Conservation (phyloP, 208 protist species). For the Crithidia brevicula region DNA sequence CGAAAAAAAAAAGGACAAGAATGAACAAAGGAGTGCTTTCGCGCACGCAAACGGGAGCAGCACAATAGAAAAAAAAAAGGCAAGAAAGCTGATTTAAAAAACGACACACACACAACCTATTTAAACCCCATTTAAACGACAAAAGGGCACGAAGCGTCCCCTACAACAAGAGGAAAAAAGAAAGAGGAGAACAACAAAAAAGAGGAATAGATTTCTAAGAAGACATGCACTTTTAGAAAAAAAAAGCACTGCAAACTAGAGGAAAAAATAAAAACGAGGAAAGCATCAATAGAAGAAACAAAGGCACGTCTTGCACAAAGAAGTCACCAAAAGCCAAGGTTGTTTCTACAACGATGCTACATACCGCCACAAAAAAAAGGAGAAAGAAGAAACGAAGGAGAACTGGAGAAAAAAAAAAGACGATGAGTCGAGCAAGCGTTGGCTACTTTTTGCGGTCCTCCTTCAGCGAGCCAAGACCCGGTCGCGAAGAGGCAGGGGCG, state of each 20-base stretch:
- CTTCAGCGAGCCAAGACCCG: background rate
- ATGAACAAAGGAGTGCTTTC: too few relatives aligned
- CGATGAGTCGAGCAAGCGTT: background rate
- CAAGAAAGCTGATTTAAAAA: too few relatives aligned
- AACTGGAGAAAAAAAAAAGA: constrained; percentile 12
- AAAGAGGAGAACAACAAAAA: background rate
- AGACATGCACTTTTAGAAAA: background rate
- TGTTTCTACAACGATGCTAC: too few relatives aligned
- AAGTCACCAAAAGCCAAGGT: too few relatives aligned
- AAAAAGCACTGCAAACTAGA: constrained; percentile 1
- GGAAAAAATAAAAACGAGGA: background rate
- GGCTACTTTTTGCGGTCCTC: constrained; percentile 3
- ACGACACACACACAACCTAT: background rate
- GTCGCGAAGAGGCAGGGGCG: constrained; percentile 4
- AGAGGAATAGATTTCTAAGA: background rate
- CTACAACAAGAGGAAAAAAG: background rate
- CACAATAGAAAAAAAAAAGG: background rate
- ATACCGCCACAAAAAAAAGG: too few relatives aligned
- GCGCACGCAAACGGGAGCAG: background rate
- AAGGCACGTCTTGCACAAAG: too few relatives aligned
- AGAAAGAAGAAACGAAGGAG: background rate
- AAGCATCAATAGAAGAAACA: too few relatives aligned
- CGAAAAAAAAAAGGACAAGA: too few relatives aligned
- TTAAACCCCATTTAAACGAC: too few relatives aligned
- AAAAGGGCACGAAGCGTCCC: too few relatives aligned